Evolutionary conservation across 352 stramenopile genomes (phyloP).

Genomic region (Globisporangium cederbergense): DNA sequence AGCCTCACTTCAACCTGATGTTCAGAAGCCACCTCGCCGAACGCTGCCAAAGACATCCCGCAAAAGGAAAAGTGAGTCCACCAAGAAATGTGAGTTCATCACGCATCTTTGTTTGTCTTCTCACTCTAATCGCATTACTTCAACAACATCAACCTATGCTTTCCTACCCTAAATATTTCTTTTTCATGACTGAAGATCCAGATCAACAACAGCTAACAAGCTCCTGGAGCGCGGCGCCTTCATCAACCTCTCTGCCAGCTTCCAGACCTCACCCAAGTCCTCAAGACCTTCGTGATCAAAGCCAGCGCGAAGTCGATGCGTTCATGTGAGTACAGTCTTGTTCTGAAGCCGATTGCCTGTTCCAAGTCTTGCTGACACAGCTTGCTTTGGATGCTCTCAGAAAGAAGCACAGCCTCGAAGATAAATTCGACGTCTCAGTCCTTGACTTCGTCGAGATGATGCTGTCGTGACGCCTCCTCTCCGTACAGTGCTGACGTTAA

Average conservation of each 20-base stretch:
- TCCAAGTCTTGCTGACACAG: not conserved
- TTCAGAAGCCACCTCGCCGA: not conserved
- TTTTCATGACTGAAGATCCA: constrained; percentile 13
- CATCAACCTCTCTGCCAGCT: not conserved
- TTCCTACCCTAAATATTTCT: constrained; percentile 21
- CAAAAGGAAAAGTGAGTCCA: constrained; percentile 1
- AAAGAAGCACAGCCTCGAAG: constrained; percentile 41
- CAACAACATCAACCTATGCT: constrained; percentile 18
- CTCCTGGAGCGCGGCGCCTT: not conserved
- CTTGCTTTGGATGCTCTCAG: constrained; percentile 18
- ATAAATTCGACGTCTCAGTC: constrained; percentile 43
- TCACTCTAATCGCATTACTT: constrained; percentile 18
- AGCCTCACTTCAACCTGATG: not conserved
- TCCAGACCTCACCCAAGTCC: not conserved
- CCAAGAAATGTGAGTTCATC: constrained; percentile 10
- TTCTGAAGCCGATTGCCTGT: not conserved
- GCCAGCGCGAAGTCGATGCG: constrained; percentile 14
- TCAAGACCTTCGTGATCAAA: constrained; percentile 5
- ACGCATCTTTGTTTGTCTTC: constrained; percentile 2
- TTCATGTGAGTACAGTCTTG: constrained; percentile 30
- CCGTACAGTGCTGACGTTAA: not conserved
- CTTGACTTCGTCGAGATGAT: constrained; percentile 69
- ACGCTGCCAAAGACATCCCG: not conserved
- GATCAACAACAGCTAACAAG: constrained; percentile 10
- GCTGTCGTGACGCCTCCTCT: constrained; percentile 30